phyloP scores from a whole-genome alignment of 108 stramenopile species.

The Cyclotella cryptica region DNA sequence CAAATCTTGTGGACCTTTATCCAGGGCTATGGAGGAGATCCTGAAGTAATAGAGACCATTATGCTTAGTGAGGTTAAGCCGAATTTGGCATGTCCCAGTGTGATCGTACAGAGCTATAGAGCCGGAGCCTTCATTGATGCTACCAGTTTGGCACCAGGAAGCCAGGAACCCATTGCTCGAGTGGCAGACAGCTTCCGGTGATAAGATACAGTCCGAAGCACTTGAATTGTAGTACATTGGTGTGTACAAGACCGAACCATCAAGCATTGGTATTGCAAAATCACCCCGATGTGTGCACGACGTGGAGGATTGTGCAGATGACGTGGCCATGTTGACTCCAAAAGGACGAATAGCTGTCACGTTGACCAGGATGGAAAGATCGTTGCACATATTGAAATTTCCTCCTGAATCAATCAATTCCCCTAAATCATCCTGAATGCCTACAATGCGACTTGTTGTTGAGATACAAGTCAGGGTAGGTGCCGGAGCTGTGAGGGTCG shows the following conservation, averaged over 20 bases:
- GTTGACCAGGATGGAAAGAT: too few relatives aligned
- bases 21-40: background rate
- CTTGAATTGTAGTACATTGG: background rate
- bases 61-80: background rate
- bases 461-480: background rate
- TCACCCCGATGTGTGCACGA: background rate
- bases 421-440: background rate
- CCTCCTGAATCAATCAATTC: background rate
- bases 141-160: background rate
- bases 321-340: background rate
- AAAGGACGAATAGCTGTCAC: too few relatives aligned
- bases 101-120: background rate
- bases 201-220: background rate
- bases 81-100: background rate
- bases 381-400: background rate
- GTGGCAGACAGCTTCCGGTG: background rate
- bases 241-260: background rate
- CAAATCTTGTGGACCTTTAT: background rate
- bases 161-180: background rate
- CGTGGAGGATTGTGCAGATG: too few relatives aligned
- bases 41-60: background rate
- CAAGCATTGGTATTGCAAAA: background rate
- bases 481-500: background rate
- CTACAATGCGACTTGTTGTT: background rate
- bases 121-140: background rate